Base-by-base conservation (phyloP, 2,329 filamentous ascomycete genomes). In the Thermothelomyces thermophilus region DNA sequence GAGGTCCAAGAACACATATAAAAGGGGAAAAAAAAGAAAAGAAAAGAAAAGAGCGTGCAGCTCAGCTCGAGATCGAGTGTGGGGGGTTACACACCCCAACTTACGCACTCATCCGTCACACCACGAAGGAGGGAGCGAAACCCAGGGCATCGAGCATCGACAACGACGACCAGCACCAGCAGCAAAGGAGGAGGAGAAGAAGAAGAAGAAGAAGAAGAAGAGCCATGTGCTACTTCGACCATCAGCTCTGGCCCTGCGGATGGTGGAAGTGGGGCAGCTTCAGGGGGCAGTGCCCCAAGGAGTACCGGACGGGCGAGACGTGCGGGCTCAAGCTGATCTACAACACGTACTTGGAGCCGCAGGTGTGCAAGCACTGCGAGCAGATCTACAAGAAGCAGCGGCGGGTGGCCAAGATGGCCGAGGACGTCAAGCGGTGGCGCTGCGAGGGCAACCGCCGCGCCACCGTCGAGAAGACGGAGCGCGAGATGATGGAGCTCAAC, bases 211-310 rank as follows among this genome's bases (percentile, higher is more conserved):
- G n/a, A n/a, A n/a, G n/a, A n/a, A n/a, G n/a, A n/a, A 35, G 30
- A 22, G 41, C 26, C 26, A 76, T 97, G 91, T 96, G 91, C 74
- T 96, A 93, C 76, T 97, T 90, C 75, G 90, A 96, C 64, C 86
- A 91, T 70, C 89, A 85, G 68, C 79, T 82, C 61, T 95, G 87
- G 79, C 70, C 70, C 51, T 97, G 91, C 72, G 86, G 87, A 64
- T 91, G 89, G 77, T 95, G 86, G 84, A 89, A 90, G 70, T 97
- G 90, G 90, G 87, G 88, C 58, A 86, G 85, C 72, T 96, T 96
- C 74, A 83, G 87, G 58, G 81, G 90, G 69, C 90, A 95, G 67
- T 97, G 91, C 77, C 84, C 86, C 69, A 90, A 89, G 70, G 91
- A 96, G 68, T 94, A 95, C 73, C 87, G 91, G 58, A 95, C 87